These are phyloP conservation scores for Cladosporium cucumerinum DNA, from an alignment of 2,329 filamentous ascomycete genomes.

Conservation along the genomic window DNA sequence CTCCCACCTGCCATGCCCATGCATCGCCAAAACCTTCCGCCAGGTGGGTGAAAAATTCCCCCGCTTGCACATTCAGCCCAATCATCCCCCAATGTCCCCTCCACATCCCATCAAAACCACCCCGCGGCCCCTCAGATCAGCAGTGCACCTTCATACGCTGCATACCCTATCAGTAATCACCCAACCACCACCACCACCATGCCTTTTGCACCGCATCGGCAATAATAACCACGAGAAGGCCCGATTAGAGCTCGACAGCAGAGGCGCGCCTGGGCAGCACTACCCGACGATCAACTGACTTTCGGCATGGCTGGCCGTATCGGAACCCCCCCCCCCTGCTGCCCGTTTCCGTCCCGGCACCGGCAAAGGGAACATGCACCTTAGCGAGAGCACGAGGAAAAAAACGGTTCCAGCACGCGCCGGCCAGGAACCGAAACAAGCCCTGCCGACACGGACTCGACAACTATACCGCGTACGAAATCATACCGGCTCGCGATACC, in stretches of 20 bases:
- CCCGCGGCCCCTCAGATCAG: slow-evolving; percentile 2
- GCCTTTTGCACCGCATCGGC: neutral
- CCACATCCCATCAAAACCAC: neutral
- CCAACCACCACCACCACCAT: neutral
- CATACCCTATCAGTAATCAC: neutral
- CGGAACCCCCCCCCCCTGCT: neutral
- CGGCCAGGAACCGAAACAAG: slow-evolving; percentile 6
- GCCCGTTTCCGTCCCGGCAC: slow-evolving; percentile 2
- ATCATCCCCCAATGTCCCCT: neutral
- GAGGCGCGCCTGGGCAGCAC: neutral
- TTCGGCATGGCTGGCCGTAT: slow-evolving; percentile 9
- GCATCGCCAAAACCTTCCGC: neutral
- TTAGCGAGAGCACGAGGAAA: neutral
- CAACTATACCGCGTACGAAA: neutral
- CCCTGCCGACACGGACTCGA: neutral
- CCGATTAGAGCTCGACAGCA: neutral
- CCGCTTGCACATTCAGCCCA: neutral
- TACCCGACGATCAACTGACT: neutral
- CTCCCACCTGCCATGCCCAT: neutral
- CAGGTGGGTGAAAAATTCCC: neutral
- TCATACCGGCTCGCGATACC: neutral
- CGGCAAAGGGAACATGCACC: slow-evolving; percentile 5
- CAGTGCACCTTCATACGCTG: neutral
- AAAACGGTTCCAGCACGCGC: neutral
- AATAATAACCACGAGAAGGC: neutral